These are phyloP conservation scores for Cryptococcus maquisensis DNA, from an alignment of 1,284 basidiomycete species.

Conservation along the genomic window DNA sequence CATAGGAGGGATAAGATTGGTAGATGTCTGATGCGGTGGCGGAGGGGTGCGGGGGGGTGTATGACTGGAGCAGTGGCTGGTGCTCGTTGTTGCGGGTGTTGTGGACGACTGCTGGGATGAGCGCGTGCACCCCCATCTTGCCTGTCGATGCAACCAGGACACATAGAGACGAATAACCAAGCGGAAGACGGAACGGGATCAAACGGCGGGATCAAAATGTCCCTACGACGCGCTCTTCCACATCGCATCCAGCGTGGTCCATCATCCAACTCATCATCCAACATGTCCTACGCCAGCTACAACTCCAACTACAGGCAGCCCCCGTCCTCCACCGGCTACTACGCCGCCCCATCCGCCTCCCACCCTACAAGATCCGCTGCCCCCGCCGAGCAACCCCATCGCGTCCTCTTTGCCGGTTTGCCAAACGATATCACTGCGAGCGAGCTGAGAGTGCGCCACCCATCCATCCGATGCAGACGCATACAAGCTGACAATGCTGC, in stretches of 20 bases:
- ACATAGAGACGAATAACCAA: too few relatives aligned
- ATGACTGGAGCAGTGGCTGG: neutral
- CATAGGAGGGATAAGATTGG: conserved; percentile 5
- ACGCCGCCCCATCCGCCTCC: too few relatives aligned
- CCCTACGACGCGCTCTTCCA: too few relatives aligned
- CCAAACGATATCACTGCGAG: conserved; percentile 35
- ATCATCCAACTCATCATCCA: neutral
- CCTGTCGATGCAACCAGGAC: neutral
- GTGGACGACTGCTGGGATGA: conserved; percentile 20
- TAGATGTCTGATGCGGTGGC: neutral
- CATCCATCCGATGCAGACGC: neutral
- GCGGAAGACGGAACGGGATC: too few relatives aligned
- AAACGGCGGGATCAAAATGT: too few relatives aligned
- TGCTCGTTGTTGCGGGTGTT: conserved; percentile 1
- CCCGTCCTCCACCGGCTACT: too few relatives aligned
- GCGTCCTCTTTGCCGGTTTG: conserved; percentile 39
- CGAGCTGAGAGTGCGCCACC: conserved; percentile 33
- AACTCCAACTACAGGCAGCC: too few relatives aligned
- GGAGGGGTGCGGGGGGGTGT: neutral
- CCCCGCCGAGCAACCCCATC: conserved; percentile 5
- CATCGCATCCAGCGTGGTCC: too few relatives aligned
- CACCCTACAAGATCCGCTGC: neutral
- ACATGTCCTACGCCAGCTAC: too few relatives aligned
- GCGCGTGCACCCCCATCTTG: conserved; percentile 17
- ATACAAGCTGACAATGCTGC: neutral